Conservation (phyloP, 495 filamentous ascomycete genomes). For the Wilcoxina mikolae region DNA sequence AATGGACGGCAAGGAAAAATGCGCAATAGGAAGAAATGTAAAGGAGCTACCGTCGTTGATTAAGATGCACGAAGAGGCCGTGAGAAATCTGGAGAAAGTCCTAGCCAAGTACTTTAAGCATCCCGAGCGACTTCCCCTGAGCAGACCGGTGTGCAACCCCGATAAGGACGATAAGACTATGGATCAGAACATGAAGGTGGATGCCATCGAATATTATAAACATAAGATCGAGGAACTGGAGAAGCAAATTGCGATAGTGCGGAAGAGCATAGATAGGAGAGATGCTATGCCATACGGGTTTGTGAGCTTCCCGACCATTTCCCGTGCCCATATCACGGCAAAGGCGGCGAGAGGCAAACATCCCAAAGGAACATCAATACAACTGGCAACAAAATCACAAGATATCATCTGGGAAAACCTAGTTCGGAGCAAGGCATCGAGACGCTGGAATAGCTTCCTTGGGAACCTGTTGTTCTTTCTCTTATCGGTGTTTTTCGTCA, state of each 20-base stretch:
- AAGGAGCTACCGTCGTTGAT: slow-evolving; percentile 74
- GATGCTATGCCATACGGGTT: slow-evolving; percentile 86
- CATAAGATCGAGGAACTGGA: slow-evolving; percentile 71
- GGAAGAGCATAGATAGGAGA: slow-evolving; percentile 66
- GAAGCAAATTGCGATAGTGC: slow-evolving; percentile 64
- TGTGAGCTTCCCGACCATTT: slow-evolving; percentile 77
- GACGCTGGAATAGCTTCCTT: slow-evolving; percentile 56
- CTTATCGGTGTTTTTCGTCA: slow-evolving; percentile 77
- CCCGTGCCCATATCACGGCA: slow-evolving; percentile 76
- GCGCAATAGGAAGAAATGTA: slow-evolving; percentile 73
- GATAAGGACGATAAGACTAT: slow-evolving; percentile 53
- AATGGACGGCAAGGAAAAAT: slow-evolving; percentile 24
- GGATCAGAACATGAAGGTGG: slow-evolving; percentile 57
- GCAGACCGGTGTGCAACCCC: slow-evolving; percentile 64
- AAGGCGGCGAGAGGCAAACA: slow-evolving; percentile 65
- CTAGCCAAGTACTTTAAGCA: slow-evolving; percentile 81
- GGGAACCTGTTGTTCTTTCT: slow-evolving; percentile 70
- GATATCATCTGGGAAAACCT: slow-evolving; percentile 97
- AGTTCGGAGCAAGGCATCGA: slow-evolving; percentile 35
- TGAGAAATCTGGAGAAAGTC: slow-evolving; percentile 65
- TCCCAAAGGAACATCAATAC: slow-evolving; percentile 62
- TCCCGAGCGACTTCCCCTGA: slow-evolving; percentile 61
- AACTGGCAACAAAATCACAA: slow-evolving; percentile 68
- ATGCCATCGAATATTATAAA: slow-evolving; percentile 88
- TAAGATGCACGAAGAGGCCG: slow-evolving; percentile 64